A percentile compares a stretch with the other conserved stretches of the same genome.
Evolutionary conservation across 768 basidiomycete species (phyloP).

Genomic region (Naematelia encephala): DNA sequence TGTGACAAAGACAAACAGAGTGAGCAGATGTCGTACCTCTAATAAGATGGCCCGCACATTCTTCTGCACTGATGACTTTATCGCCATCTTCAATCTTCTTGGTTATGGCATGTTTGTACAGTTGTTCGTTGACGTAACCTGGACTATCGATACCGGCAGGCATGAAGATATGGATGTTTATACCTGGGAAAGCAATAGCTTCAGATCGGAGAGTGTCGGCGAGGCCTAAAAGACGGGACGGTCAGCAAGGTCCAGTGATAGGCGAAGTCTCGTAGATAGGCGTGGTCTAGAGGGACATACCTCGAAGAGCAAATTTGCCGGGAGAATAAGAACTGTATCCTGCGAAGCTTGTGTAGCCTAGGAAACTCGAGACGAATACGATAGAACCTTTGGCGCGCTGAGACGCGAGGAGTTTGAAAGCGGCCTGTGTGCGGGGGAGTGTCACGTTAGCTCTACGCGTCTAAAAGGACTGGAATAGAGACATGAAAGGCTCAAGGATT

Average conservation of each 20-base stretch:
- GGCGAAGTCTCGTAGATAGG: background rate
- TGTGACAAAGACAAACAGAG: background rate
- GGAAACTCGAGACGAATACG: constrained; percentile 68
- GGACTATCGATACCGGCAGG: constrained; percentile 76
- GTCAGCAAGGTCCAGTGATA: constrained; percentile 2
- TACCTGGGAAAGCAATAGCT: constrained; percentile 65
- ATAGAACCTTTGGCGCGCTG: constrained; percentile 64
- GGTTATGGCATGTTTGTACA: constrained; percentile 70
- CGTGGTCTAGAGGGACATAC: constrained; percentile 52
- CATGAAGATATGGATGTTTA: constrained; percentile 75
- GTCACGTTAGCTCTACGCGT: no score
- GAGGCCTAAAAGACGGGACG: constrained; percentile 64
- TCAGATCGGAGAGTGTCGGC: constrained; percentile 80
- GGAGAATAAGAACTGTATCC: constrained; percentile 80
- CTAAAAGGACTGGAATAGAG: no score
- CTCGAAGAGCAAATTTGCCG: constrained; percentile 79
- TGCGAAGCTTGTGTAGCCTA: constrained; percentile 70
- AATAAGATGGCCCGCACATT: constrained; percentile 61
- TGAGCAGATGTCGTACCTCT: constrained; percentile 55
- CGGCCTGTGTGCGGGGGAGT: constrained; percentile 58
- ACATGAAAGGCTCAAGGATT: no score
- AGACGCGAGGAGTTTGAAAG: constrained; percentile 63
- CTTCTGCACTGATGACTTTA: constrained; percentile 62
- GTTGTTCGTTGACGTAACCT: constrained; percentile 72
- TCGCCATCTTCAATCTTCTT: constrained; percentile 74